Evolutionary conservation across 805 yeast species (phyloP), one percentile per base, ranked within the genome.

Genomic region (Saccharomyces mikatae): DNA sequence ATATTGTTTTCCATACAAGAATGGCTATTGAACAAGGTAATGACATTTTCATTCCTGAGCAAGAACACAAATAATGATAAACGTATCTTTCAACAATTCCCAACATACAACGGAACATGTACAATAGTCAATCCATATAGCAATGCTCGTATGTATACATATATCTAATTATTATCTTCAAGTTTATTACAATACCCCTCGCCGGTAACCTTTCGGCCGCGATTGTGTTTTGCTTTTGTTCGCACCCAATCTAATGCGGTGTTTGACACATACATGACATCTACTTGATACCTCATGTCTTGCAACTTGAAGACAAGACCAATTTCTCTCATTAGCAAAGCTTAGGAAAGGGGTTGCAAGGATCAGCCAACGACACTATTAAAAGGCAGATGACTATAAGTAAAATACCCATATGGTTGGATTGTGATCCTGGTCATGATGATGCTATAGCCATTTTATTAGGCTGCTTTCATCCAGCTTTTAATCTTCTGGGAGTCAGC

Each of bases 351-450:
- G 22, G 24, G 11, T 24, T 27, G 10, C 21, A 21, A 24, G 28
- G 13, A 17, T 6, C 21, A 36, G 22, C n/a, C 22, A 48, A 14
- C 41, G 41, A 29, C 32, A 11, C 17, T 22, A 24, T 6, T 10
- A n/a, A 27, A 47, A 10, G 21, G 41, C 30, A 31, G 11, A 64
- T 64, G 68, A 63, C 67, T 4, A 53, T 60, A 13, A 53, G 56
- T 14, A 59, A 60, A 54, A 79, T 83, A 22, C 95, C 96, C 0
- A 63, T 89, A 4, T 89, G 96, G 96, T 69, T 89, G 11, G 96
- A 89, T 70, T 89, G 96, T 68, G 96, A 89, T 65, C 96, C 96
- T 0, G 96, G 96, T 1, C 94, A 86, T 63, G 96, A 89, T 64
- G 97, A 89, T 62, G 84, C 87, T 1, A 78, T 87, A 48, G 96